Base-by-base conservation (phyloP, 2,329 filamentous ascomycete species). In the Trichoderma gracile region DNA sequence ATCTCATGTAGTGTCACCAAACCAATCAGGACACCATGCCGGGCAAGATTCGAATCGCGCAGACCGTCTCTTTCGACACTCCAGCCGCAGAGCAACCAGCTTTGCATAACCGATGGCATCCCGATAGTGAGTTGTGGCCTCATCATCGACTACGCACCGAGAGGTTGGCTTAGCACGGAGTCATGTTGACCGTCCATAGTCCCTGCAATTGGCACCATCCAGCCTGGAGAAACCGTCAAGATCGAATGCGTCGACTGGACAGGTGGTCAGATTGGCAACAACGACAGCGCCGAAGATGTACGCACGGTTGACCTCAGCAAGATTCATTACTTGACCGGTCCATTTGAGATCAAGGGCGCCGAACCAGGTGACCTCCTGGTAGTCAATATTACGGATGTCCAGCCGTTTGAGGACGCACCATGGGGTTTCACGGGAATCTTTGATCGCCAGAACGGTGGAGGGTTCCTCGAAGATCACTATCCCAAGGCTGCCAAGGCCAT, bases 391-490 rank as follows among this genome's bases (percentile, higher is more conserved):
- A 92, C 94, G 76, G 93, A 97, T 72, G 91, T 97, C 0, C 92
- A 97, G 78, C 93, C 93, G 0, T 87, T 96, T 68, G 83, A 94
- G 67, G 87, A 95, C 33, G 86, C 89, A 64, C 92, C 92, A 0
- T 97, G 93, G 93, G 93, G 93, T 0, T 96, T 96, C 75, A 94
- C 91, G 0, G 92, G 92, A 9, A 78, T 95, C 5, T 97, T 97
- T 72, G 82, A 89, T 61, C 88, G 86, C 68, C 79, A 87, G 17
- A 97, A 97, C 71, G 93, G 93, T 6, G 93, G 93, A 9, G 93
- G 93, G 0, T 97, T 97, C 69, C 77, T 97, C 14, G 92, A 97
- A 68, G 91, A 96, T 73, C 82, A 92, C 30, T 97, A 96, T 71
- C 93, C 92, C 0, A 86, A 91, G 30, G 87, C 93, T 86, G 81